Conservation (phyloP, 306 rosid species). For the Prunus kanzakura region DNA sequence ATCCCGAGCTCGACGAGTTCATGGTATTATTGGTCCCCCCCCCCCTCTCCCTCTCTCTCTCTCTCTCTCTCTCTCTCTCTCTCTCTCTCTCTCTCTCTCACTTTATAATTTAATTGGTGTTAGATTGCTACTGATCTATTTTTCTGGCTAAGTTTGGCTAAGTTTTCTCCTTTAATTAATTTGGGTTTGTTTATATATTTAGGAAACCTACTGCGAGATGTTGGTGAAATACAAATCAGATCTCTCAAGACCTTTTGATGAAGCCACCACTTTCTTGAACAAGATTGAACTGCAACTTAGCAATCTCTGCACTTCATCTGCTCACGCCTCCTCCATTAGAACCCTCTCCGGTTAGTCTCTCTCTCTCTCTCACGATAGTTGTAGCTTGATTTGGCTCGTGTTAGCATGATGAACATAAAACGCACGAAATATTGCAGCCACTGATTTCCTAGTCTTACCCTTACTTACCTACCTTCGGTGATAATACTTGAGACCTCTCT, state of each 20-base stretch:
- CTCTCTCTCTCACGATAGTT: constrained; percentile 9
- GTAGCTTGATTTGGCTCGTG: neutral
- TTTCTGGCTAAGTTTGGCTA: no score
- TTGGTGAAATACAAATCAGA: constrained; percentile 81
- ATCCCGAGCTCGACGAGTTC: constrained; percentile 99
- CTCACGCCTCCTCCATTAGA: constrained; percentile 31
- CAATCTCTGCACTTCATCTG: constrained; percentile 52
- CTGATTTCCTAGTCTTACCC: neutral
- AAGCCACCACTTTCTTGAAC: constrained; percentile 83
- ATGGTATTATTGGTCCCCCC: constrained; percentile 65
- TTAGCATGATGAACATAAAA: neutral
- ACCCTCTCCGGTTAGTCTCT: constrained; percentile 63
- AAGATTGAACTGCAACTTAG: constrained; percentile 77
- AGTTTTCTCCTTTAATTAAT: neutral
- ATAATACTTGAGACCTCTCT: neutral
- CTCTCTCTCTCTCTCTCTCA: constrained; percentile 3
- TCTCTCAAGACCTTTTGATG: constrained; percentile 84
- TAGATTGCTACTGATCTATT: no score
- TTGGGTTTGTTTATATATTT: neutral
- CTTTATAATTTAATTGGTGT: neutral
- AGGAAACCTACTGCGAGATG: constrained; percentile 91
- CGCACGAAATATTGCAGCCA: neutral
- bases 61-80: constrained; percentile 10
- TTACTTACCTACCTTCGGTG: neutral
- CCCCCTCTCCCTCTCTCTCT: constrained; percentile 10